Evolutionary conservation across 2,329 filamentous ascomycete species (phyloP).

Genomic region (Leptographium lundbergii): DNA sequence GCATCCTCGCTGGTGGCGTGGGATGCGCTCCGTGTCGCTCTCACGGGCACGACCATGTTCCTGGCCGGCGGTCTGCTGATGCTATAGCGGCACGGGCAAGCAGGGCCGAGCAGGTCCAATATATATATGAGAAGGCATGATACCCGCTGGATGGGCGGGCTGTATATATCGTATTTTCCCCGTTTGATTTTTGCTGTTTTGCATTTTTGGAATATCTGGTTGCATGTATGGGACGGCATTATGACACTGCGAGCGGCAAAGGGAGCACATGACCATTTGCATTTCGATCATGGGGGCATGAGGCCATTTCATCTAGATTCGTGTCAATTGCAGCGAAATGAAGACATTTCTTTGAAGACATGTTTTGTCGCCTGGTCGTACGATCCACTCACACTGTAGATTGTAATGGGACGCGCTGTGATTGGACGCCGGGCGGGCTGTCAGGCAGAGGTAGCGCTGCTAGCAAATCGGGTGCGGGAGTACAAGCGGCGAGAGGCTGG

Average conservation of each 20-base stretch:
- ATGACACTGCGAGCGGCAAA: neutral
- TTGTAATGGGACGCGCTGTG: neutral
- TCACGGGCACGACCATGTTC: constrained; percentile 6
- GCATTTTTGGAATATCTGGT: neutral
- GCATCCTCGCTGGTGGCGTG: neutral
- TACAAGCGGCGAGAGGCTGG: neutral
- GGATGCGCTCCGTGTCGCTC: constrained; percentile 4
- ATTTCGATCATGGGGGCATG: neutral
- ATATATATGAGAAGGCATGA: neutral
- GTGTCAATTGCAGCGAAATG: neutral
- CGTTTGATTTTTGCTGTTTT: neutral
- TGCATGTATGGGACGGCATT: neutral
- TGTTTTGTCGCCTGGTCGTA: neutral
- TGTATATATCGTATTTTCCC: neutral
- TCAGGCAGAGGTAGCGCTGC: neutral
- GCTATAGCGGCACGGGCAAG: neutral
- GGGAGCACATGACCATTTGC: neutral
- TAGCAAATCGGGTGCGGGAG: neutral
- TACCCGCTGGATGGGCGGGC: neutral
- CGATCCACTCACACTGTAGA: neutral
- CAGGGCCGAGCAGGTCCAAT: neutral
- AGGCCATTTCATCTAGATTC: neutral
- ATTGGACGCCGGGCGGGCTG: neutral
- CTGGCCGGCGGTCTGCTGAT: constrained; percentile 7
- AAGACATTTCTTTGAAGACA: neutral